A percentile compares a stretch with the other conserved stretches of the same genome.
phyloP scores from a whole-genome alignment of 2,329 filamentous ascomycete species.

The Beauveria caledonica region DNA sequence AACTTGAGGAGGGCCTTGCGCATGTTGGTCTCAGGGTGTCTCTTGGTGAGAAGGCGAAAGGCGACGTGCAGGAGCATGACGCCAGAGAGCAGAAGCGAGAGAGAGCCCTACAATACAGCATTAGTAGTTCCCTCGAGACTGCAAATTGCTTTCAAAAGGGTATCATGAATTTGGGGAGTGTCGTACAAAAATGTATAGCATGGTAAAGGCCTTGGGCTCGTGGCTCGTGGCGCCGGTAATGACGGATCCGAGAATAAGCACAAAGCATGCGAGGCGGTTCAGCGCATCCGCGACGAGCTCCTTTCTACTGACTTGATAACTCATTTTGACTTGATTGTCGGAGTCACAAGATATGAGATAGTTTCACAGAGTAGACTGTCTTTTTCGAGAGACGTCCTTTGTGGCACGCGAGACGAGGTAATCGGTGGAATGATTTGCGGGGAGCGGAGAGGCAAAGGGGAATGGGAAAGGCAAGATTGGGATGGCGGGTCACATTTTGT shows the following conservation, averaged over 20 bases:
- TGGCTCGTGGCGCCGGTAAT: constrained; percentile 7
- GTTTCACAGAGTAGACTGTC: neutral
- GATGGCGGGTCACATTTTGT: neutral
- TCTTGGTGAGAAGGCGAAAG: neutral
- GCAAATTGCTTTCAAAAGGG: too few relatives aligned
- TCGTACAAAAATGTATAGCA: constrained; percentile 10
- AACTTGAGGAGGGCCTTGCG: neutral
- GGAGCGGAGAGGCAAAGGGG: neutral
- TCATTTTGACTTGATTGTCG: neutral
- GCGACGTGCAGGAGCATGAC: neutral
- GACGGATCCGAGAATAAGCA: neutral
- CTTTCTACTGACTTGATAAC: neutral
- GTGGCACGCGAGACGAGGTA: neutral
- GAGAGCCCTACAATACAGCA: neutral
- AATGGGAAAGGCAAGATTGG: neutral
- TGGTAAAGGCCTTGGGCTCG: constrained; percentile 2
- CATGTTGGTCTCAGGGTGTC: constrained; percentile 1
- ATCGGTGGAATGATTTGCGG: neutral
- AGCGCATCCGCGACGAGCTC: constrained; percentile 4
- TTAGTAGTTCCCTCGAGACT: neutral
- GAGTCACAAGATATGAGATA: neutral
- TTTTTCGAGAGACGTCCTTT: neutral
- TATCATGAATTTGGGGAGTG: too few relatives aligned
- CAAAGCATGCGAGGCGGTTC: constrained; percentile 1
- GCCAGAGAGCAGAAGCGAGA: neutral